Percentiles rank a stretch among this genome's conserved stretches.
Evolutionary conservation across 106 monocot genomes (phyloP).

Genomic region (Narthecium ossifragum): DNA sequence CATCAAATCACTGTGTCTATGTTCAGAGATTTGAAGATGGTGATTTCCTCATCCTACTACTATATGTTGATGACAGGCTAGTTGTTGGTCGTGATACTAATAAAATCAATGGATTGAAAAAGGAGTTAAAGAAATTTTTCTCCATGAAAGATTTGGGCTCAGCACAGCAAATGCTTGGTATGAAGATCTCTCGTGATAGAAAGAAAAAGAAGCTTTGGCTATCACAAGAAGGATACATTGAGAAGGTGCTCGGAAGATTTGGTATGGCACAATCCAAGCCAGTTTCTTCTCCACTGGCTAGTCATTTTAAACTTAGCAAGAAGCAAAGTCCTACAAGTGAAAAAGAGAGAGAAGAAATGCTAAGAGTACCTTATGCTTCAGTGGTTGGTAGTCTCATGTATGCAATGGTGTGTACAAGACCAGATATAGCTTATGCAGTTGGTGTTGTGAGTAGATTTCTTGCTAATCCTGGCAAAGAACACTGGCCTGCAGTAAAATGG

Average conservation of each 20-base stretch:
- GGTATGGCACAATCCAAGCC: neutral
- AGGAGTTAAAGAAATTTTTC: neutral
- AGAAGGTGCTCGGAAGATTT: neutral
- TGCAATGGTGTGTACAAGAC: neutral
- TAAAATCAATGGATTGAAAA: too few species aligned
- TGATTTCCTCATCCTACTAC: neutral
- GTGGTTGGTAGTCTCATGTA: neutral
- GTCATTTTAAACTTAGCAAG: neutral
- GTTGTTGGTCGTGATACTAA: too few species aligned
- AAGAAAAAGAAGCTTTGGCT: neutral
- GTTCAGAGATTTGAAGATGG: neutral
- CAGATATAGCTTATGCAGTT: neutral
- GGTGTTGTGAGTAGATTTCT: neutral
- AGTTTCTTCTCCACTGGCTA: neutral
- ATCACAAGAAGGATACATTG: neutral
- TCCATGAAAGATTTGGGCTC: neutral
- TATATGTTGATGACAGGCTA: neutral
- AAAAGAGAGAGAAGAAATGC: neutral
- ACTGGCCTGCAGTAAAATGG: neutral
- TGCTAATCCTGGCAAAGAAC: neutral
- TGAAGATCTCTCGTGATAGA: neutral
- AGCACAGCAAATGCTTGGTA: neutral
- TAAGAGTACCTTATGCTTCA: neutral
- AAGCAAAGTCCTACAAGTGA: neutral
- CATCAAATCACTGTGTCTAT: neutral